Evolutionary conservation across 129 eudicot species (phyloP), one percentile per base, ranked within the genome.

Genomic region (Arctium minus): DNA sequence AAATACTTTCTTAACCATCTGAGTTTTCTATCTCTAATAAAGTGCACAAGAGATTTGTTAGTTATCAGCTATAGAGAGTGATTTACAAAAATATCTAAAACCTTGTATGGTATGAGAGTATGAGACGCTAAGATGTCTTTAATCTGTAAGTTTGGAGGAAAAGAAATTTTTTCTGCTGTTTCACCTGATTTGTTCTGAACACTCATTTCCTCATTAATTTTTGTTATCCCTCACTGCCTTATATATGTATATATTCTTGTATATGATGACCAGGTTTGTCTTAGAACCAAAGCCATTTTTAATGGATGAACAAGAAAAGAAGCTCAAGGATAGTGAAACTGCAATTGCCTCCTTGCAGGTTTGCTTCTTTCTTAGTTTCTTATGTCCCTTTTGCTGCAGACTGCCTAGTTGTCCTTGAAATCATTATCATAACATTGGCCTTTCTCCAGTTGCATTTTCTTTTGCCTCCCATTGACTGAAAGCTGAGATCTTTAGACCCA

Each of bases 341-440:
- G 95, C 99, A 71, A 81, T 96, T 44, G 86, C 94, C 64, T 91
- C 99, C 68, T 86, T 96, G 75, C 97, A 93, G 97, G 99, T 95
- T 42, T 80, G 79, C 38, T 89, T 74, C 42, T 74, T 38, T 11
- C 8, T 79, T 56, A 10, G 37, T 42, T 18, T 76, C 33, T 29
- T 30, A 38, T 38, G 31, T 48, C 48, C 30, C 13, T 27, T 64
- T 27, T 22, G 32, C 70, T 64, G 70, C 70, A 64, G 22, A 64
- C 70, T 64, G 70, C 33, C 12, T 22, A 18, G 12, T 7, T 18
- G 32, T 22, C 33, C 70, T 64, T 42, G 6, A 8, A 64, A 64
- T 5, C n/a, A 64, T 10, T 64, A 18, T 64, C 33, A 64, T 18
- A 64, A 18, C 5, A 27, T 7, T 22, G 33, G 12, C 31, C 70